Evolutionary conservation across 164 flowering plant genomes (phyloP), one percentile per base, ranked within the genome.

Genomic region (Berberis thunbergii): DNA sequence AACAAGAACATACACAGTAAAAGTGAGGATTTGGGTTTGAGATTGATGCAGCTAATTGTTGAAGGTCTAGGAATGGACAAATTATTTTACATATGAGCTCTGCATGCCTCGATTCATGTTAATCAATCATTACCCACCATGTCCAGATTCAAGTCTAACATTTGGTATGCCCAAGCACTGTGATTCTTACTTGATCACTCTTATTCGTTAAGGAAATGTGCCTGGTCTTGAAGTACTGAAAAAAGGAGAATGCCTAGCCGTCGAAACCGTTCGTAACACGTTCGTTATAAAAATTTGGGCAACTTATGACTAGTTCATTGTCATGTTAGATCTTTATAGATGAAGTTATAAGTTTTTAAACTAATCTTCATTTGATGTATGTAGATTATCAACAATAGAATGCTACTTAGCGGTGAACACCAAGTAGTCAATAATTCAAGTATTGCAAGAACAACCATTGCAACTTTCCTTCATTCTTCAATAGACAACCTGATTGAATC

Each of bases 111-210:
- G 68, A 48, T 2, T 67, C 12, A 39, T 80, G 67, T 38, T 58
- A 7, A 38, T 73, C 43, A 67, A 77, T 50, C 43, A 81, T 64
- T 79, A 79, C 49, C 82, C 84, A 1, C 69, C 77, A 4, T 79
- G 84, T 59, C 86, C 86, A 3, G 76, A 82, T 54, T 81, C 90
- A 41, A 76, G 69, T 63, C 55, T 76, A 52, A 72, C 84, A 7
- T 49, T 78, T 53, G 86, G 86, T 54, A 26, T 82, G 49, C 70
- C 74, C 13, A 64, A 56, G n/a, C 86, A 82, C 45, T 45, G 54
- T 42, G 86, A 82, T 48, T 74, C 81, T 0, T 76, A 72, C 55
- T 59, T 76, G 43, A 56, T 82, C 13, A 79, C 81, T 12, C 43
- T 81, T 26, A 70, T 82, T 10, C 67, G 45, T 10, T 80, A 82